phyloP scores from a whole-genome alignment of 805 yeast genomes.

The Candida pini region DNA sequence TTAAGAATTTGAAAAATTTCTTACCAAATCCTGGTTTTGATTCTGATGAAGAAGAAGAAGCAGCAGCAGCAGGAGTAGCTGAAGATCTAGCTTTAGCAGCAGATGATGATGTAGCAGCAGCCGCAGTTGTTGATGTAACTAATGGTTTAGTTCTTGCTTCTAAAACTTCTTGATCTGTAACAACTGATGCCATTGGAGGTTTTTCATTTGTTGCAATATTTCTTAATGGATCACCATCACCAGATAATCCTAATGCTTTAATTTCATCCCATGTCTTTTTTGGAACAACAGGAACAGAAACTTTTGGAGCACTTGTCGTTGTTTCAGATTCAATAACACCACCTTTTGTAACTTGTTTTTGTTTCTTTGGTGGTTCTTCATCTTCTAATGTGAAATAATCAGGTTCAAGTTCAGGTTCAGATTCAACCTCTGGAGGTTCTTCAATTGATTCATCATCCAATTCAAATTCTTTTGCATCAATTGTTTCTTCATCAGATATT shows the following conservation, averaged over 20 bases:
- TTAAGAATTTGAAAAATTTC: constrained; percentile 18
- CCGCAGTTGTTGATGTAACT: constrained; percentile 1
- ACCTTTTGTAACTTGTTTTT: constrained; percentile 29
- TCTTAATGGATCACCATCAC: constrained; percentile 29
- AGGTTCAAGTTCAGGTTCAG: constrained; percentile 22
- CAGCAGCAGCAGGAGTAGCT: constrained; percentile 3
- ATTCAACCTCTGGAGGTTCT: constrained; percentile 25
- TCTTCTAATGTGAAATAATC: too few species aligned
- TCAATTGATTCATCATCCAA: constrained; percentile 20
- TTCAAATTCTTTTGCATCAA: constrained; percentile 24
- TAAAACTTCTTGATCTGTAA: constrained; percentile 15
- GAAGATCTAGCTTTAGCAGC: constrained; percentile 6
- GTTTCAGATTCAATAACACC: constrained; percentile 26
- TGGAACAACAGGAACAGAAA: constrained; percentile 10
- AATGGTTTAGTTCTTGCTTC: constrained; percentile 7
- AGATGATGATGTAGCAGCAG: constrained; percentile 6
- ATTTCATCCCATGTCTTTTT: constrained; percentile 25
- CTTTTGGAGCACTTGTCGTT: constrained; percentile 26
- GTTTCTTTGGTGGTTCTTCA: constrained; percentile 24
- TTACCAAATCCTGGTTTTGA: constrained; percentile 16
- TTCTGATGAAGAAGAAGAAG: constrained; percentile 5
- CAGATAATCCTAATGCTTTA: constrained; percentile 21
- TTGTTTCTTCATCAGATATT: constrained; percentile 23
- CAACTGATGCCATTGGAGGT: constrained; percentile 30
- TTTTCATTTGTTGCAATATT: constrained; percentile 34